These are phyloP conservation scores for Nadsonia commutata DNA, from an alignment of 1,139 yeast species.

Conservation along the genomic window DNA sequence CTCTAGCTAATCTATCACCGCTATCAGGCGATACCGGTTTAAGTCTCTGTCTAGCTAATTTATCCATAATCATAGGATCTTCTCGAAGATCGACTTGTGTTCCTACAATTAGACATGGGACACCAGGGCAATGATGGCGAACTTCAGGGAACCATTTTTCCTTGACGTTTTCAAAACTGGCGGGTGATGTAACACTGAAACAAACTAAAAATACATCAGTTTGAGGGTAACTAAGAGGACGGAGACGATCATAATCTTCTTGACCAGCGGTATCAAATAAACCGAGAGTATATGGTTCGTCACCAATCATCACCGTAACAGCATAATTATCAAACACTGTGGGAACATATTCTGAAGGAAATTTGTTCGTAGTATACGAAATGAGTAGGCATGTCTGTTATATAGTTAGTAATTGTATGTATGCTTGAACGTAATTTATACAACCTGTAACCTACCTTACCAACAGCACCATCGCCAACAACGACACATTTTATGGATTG, in stretches of 20 bases:
- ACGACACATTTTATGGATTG: slow-evolving; percentile 91
- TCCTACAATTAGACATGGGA: slow-evolving; percentile 90
- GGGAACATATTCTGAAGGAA: slow-evolving; percentile 91
- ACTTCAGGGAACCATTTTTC: slow-evolving; percentile 99
- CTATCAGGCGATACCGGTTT: slow-evolving; percentile 73
- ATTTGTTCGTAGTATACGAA: slow-evolving; percentile 83
- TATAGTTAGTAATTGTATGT: neutral
- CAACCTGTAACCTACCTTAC: slow-evolving; percentile 33
- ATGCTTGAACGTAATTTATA: neutral
- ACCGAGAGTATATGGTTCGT: slow-evolving; percentile 93
- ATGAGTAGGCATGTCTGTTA: slow-evolving; percentile 65
- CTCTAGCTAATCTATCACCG: slow-evolving; percentile 89
- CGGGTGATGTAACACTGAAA: slow-evolving; percentile 90
- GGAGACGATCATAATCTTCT: slow-evolving; percentile 93
- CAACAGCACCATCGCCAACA: slow-evolving; percentile 97
- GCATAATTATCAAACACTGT: slow-evolving; percentile 95
- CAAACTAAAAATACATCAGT: slow-evolving; percentile 93
- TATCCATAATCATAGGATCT: slow-evolving; percentile 79
- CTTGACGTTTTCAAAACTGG: slow-evolving; percentile 93
- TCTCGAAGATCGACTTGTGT: slow-evolving; percentile 91
- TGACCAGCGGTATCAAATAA: slow-evolving; percentile 97
- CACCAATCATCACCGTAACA: slow-evolving; percentile 96
- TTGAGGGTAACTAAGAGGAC: slow-evolving; percentile 93
- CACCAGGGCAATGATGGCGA: slow-evolving; percentile 95
- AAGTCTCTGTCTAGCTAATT: slow-evolving; percentile 80